Conservation (phyloP, 2,329 filamentous ascomycete species). For the Fusarium sacchari region DNA sequence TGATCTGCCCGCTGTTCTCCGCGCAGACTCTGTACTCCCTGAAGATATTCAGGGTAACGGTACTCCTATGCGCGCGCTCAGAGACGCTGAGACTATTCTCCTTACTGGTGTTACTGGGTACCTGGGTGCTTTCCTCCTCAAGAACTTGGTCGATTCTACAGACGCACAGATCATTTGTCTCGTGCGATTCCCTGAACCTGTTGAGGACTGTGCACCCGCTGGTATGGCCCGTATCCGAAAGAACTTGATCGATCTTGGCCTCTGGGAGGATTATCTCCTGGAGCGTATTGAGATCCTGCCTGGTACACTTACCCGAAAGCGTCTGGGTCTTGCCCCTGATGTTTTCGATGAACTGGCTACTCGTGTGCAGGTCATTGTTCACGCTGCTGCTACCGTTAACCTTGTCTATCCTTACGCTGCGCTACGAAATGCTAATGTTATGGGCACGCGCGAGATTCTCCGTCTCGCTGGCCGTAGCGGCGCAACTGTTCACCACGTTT, state of each 20-base stretch:
- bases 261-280: conserved; percentile 81
- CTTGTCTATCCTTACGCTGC: conserved; percentile 85
- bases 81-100: conserved; percentile 74
- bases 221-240: conserved; percentile 78
- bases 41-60: conserved; percentile 72
- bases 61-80: conserved; percentile 66
- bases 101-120: conserved; percentile 82
- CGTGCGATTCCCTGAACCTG: conserved; percentile 76
- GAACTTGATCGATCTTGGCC: conserved; percentile 79
- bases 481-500: conserved; percentile 81
- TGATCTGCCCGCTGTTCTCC: conserved; percentile 75
- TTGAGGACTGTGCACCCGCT: conserved; percentile 69
- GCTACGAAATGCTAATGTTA: conserved; percentile 77
- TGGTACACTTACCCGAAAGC: conserved; percentile 75
- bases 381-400: conserved; percentile 82
- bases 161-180: conserved; percentile 77
- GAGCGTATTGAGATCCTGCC: conserved; percentile 81
- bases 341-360: conserved; percentile 72
- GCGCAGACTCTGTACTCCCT: conserved; percentile 72
- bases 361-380: conserved; percentile 77
- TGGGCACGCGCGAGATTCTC: conserved; percentile 80
- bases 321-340: conserved; percentile 73
- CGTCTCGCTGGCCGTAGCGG: conserved; percentile 74
- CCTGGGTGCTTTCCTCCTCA: conserved; percentile 78
- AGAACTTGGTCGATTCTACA: conserved; percentile 73